Evolutionary conservation across 495 filamentous ascomycete genomes (phyloP), one percentile per base, ranked within the genome.

Genomic region (Xylaria longipes): DNA sequence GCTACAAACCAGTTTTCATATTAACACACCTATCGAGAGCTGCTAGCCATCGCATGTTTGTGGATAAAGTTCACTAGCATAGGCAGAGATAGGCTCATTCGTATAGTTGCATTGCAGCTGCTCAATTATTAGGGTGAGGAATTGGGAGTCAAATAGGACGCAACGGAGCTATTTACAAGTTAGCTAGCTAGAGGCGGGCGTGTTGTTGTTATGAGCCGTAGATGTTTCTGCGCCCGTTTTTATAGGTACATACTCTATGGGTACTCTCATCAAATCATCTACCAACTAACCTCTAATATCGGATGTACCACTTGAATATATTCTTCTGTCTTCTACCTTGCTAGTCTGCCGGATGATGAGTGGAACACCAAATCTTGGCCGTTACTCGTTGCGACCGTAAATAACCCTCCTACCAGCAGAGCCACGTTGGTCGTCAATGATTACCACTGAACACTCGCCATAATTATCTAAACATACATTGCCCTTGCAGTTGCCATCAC

Each of bases 401-500:
- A 52, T 27, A 52, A 27, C 48, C 48, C 14, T 27, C 11, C 27
- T 52, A 27, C 22, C 22, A 27, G 22, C 11, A 52, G 48, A 27
- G 48, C 22, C 7, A 50, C 20, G 7, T 6, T 1, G 2, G 1
- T 48, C 22, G 45, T 48, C 7, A 48, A 48, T 22, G 45, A n/a
- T n/a, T 22, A 6, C 45, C 20, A 48, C n/a, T 25, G 8, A 11
- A 50, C 46, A 27, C 20, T 27, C 20, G 22, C 22, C 7, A 50
- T 56, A 31, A 14, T 39, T 37, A 39, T 35, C 15, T 50, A 50
- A 25, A 25, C 15, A 48, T 50, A 0, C 43, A 46, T 66, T 41
- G 46, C 43, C 56, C 43, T 69, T 61, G 58, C 27, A 62, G 22
- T 56, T 48, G 45, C 68, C 58, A 56, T 70, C 11, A 22, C 12